Evolutionary conservation across 495 filamentous ascomycete genomes (phyloP), one percentile per base, ranked within the genome.

Genomic region (Pyrenopolyporus hunteri): DNA sequence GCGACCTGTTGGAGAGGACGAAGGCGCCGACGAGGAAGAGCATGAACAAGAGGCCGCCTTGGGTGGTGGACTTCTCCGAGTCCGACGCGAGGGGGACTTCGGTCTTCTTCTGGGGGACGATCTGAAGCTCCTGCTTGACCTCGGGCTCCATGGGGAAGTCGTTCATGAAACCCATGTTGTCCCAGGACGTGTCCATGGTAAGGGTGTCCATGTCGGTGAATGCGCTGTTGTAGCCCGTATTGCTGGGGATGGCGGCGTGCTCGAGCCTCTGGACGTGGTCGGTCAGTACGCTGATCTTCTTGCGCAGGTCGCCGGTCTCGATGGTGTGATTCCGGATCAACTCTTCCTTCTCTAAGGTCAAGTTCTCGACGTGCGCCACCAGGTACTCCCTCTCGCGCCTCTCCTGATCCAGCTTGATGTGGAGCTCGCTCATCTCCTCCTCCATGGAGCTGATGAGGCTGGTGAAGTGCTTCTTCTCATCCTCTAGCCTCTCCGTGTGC

Each of bases 21-120:
- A 96, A 97, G 45, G 94, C 94, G 66, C 94, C 94, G 68, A 96
- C 93, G 54, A 98, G 89, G 58, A 98, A 90, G 64, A 97, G 90
- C 92, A 88, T 87, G 68, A 89, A 81, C 45, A 90, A 76, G 40
- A 90, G 75, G 47, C 87, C 85, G 47, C 84, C 81, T 64, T 85
- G 84, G 57, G 84, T 81, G 59, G 83, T 78, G 14, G 86, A 78
- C 70, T 88, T 86, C 59, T 89, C 86, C 42, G 75, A 74, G 32
- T 85, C 84, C 66, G 74, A 73, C 36, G 78, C 69, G 36, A 84
- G 74, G 31, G 77, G 65, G 31, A 80, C 74, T 55, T 81, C 76
- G 62, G 80, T 70, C 70, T 85, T 77, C 74, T 83, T 87, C 70
- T 84, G 81, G 20, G 78, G 73, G 22, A 87, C 80, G 28, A 88